Conservation (phyloP, 2,329 filamentous ascomycete species). For the Coniosporium tulheliwenetii region DNA sequence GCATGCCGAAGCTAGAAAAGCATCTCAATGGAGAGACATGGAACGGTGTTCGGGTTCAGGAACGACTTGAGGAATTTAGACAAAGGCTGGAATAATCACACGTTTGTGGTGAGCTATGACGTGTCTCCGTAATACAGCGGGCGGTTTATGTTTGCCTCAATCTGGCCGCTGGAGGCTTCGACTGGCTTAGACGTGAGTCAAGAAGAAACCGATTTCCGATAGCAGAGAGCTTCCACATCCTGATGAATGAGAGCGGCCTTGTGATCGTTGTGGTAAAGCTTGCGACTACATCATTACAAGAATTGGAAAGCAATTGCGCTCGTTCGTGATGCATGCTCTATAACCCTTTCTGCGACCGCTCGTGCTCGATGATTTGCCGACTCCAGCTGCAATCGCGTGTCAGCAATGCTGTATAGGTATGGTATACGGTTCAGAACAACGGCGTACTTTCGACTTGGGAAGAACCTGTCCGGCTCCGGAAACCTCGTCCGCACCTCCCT, state of each 20-base stretch:
- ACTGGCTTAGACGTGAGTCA: too few species aligned
- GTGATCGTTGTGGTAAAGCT: too few species aligned
- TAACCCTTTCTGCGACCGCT: slow-evolving; percentile 31
- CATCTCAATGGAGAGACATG: slow-evolving; percentile 23
- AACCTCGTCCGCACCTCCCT: slow-evolving; percentile 58
- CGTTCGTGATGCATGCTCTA: neutral
- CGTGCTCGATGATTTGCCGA: slow-evolving; percentile 55
- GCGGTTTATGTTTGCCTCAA: neutral
- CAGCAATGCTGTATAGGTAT: neutral
- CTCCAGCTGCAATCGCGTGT: slow-evolving; percentile 41
- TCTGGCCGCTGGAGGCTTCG: too few species aligned
- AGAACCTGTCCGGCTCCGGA: slow-evolving; percentile 64
- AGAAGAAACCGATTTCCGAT: too few species aligned
- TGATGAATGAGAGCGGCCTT: too few species aligned
- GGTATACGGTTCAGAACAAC: neutral
- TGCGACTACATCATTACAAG: too few species aligned
- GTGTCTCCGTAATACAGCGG: neutral
- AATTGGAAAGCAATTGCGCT: neutral
- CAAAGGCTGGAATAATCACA: too few species aligned
- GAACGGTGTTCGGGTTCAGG: slow-evolving; percentile 28
- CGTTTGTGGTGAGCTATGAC: too few species aligned
- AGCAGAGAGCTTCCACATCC: too few species aligned
- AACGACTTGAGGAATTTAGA: slow-evolving; percentile 23
- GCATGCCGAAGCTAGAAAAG: slow-evolving; percentile 47
- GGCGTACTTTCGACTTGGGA: slow-evolving; percentile 68